These are phyloP conservation scores for Pestalotiopsis sp. DNA, from an alignment of 2,329 filamentous ascomycete species.

Conservation along the genomic window DNA sequence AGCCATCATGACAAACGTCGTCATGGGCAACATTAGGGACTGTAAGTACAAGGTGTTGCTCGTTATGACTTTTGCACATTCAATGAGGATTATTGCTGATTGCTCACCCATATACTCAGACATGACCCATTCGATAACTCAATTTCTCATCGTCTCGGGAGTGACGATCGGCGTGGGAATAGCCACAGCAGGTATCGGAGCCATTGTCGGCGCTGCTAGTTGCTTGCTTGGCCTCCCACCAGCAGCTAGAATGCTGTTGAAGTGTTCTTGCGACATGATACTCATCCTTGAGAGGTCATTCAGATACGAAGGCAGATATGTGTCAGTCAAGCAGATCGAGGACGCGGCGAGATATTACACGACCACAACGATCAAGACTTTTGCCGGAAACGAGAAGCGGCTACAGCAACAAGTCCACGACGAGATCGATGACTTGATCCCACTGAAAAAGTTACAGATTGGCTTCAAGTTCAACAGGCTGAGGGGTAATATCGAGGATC, in stretches of 20 bases:
- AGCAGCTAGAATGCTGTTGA: constrained; percentile 22
- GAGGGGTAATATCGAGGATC: constrained; percentile 1
- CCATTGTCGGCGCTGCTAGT: constrained; percentile 17
- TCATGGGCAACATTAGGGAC: neutral
- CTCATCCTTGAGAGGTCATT: constrained; percentile 17
- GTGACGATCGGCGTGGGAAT: constrained; percentile 25
- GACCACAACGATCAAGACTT: neutral
- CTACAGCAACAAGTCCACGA: constrained; percentile 8
- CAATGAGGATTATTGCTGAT: neutral
- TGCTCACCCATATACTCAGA: no score
- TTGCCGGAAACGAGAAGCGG: constrained; percentile 2
- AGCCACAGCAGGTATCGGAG: constrained; percentile 19
- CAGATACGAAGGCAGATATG: constrained; percentile 6
- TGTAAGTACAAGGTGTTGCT: neutral
- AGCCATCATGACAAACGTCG: constrained; percentile 2
- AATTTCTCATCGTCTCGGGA: neutral
- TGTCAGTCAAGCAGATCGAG: constrained; percentile 4
- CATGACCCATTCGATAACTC: neutral
- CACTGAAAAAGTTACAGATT: neutral
- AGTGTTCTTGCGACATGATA: constrained; percentile 24
- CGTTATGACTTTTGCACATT: neutral
- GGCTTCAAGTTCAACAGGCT: neutral
- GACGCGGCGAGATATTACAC: constrained; percentile 8
- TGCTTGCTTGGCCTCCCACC: constrained; percentile 18
- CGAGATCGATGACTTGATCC: constrained; percentile 4